A percentile compares a stretch with the other conserved stretches of the same genome.
phyloP scores from a whole-genome alignment of 2,329 filamentous ascomycete genomes.

The Alternaria incomplexa region DNA sequence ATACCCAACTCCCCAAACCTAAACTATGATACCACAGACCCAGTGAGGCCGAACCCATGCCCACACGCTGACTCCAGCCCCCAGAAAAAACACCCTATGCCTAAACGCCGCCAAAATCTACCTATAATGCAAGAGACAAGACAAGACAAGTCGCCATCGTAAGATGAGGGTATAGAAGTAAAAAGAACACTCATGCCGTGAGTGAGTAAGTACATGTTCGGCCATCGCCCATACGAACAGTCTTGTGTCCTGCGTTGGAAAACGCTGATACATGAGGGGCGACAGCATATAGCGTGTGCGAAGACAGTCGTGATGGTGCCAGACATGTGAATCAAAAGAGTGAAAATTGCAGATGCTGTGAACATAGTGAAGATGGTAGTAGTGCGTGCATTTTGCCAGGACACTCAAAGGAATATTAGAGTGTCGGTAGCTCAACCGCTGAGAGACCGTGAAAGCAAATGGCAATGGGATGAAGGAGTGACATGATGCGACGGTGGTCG shows the following conservation, averaged over 20 bases:
- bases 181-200: background rate
- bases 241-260: background rate
- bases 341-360: background rate
- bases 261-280: background rate
- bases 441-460: background rate
- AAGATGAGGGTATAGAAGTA: background rate
- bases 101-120: background rate
- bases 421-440: background rate
- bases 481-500: background rate
- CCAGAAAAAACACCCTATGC: background rate
- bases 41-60: background rate
- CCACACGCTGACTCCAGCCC: background rate
- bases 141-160: background rate
- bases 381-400: background rate
- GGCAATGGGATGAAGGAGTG: background rate
- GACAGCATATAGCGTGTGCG: background rate
- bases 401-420: background rate
- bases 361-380: background rate
- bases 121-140: background rate
- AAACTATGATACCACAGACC: background rate
- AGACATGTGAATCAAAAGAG: background rate
- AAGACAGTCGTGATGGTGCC: background rate
- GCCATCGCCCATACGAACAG: background rate
- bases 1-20: background rate
- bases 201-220: background rate